A percentile compares a stretch with the other conserved stretches of the same genome.
Evolutionary conservation across 176 grass and related monocot genomes (phyloP).

Genomic region (Aegilops bicornis): DNA sequence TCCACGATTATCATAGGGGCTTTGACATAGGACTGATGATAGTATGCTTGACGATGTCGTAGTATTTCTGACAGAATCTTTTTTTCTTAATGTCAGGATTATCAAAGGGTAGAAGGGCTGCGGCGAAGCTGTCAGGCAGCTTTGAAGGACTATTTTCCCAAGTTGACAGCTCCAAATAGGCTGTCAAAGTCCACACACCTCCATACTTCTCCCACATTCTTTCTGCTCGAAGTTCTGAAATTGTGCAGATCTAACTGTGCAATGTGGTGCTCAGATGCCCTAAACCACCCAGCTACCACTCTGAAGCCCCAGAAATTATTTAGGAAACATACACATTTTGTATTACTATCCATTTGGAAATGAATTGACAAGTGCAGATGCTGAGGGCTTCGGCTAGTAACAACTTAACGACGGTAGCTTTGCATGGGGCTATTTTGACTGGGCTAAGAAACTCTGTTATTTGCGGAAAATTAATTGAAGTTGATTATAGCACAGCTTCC

Average conservation of each 20-base stretch:
- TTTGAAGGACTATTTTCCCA: conserved; percentile 57
- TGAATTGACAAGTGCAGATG: conserved; percentile 18
- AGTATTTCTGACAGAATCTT: neutral
- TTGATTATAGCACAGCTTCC: conserved; percentile 8
- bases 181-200: conserved; percentile 18
- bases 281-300: conserved; percentile 27
- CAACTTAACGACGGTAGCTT: conserved; percentile 25
- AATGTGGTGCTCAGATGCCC: conserved; percentile 21
- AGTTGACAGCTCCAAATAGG: conserved; percentile 41
- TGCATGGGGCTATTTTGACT: conserved; percentile 30
- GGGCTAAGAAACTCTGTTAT: conserved; percentile 32
- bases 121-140: conserved; percentile 21
- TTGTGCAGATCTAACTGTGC: conserved; percentile 45
- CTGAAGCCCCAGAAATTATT: conserved; percentile 38
- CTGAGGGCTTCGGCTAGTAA: neutral
- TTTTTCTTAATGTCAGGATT: conserved; percentile 56
- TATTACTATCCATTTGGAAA: conserved; percentile 23
- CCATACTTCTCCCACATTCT: conserved; percentile 38
- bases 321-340: conserved; percentile 53
- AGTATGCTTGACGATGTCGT: neutral
- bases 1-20: conserved; percentile 53
- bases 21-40: neutral
- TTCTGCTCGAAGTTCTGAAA: conserved; percentile 48
- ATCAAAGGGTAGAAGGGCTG: conserved; percentile 49
- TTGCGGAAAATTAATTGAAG: conserved; percentile 25